Base-by-base conservation (phyloP, 495 filamentous ascomycete species). In the Rostrohypoxylon terebratum region DNA sequence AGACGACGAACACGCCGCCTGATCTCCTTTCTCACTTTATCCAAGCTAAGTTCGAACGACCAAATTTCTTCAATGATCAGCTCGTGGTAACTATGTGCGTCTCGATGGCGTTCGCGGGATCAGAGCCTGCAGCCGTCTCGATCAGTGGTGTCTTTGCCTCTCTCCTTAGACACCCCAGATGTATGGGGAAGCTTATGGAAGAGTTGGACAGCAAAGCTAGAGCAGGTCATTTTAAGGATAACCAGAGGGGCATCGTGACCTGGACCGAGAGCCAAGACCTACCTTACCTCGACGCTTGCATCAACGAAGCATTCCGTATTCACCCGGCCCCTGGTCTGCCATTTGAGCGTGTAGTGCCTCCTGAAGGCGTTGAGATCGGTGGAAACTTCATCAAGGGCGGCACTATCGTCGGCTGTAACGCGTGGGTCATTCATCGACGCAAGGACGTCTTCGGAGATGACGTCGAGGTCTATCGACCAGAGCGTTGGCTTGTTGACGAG, bases 241-340 rank as follows among this genome's bases (percentile, higher is more conserved):
- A 55, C 40, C 45, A 31, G 3, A 48, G 21, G n/a, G 68, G 63
- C 38, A 33, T 60, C 47, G 63, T 71, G 14, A 59, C 61, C 16
- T 57, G 63, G 62, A 38, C 55, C 11, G 63, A 71, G 44, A 82
- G 80, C 18, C 84, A 87, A 38, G 79, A 83, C 1, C 77, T 92
- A 9, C 86, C 85, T 0, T 93, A 91, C 62, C 83, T 92, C 16
- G 86, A 90, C 50, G 88, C 90, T 0, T 83, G 87, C 14, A 85
- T 92, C 65, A 87, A 90, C 70, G 91, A 93, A 75, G 81, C 84
- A 0, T 61, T 90, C 75, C 85, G 88, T 4, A 48, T 89, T 4
- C 84, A 89, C 74, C 85, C 89, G 0, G 82, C 86, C 6, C 77
- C 83, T 6, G 82, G 83, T 0, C 78, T 88, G 1, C 78, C 83